phyloP scores from a whole-genome alignment of 148 eudicot genomes.

The Silene uniflora region DNA sequence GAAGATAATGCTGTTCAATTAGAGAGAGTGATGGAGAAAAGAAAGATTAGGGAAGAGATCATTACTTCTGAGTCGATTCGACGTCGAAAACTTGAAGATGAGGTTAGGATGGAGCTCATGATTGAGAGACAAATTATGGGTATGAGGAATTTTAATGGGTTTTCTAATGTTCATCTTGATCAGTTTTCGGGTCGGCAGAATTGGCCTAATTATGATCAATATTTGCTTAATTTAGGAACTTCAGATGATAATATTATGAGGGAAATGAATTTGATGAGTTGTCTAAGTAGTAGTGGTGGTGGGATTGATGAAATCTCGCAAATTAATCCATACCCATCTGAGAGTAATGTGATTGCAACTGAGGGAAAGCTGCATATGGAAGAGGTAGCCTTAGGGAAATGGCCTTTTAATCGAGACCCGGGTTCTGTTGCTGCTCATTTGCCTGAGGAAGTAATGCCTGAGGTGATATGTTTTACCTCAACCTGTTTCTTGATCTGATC shows the following conservation, averaged over 20 bases:
- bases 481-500: background rate
- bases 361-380: conserved; percentile 4
- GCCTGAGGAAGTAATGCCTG: conserved; percentile 1
- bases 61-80: conserved; percentile 9
- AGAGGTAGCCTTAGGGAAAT: conserved; percentile 10
- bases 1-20: conserved; percentile 7
- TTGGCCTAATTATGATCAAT: conserved; percentile 13
- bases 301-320: conserved; percentile 2
- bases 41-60: conserved; percentile 18
- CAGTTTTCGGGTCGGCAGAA: conserved; percentile 5
- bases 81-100: conserved; percentile 13
- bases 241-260: conserved; percentile 9
- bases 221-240: conserved; percentile 22
- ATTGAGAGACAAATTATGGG: conserved; percentile 22
- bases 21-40: conserved; percentile 16
- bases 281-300: background rate
- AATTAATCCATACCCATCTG: background rate
- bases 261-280: conserved; percentile 9
- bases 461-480: conserved; percentile 15
- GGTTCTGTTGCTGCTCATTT: conserved; percentile 14
- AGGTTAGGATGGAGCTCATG: conserved; percentile 21
- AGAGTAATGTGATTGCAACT: conserved; percentile 20
- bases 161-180: conserved; percentile 11
- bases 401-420: conserved; percentile 18
- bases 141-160: conserved; percentile 16